A percentile compares a stretch with the other conserved stretches of the same genome.
phyloP scores from a whole-genome alignment of 2,329 filamentous ascomycete species.

The Cercospora sp. region DNA sequence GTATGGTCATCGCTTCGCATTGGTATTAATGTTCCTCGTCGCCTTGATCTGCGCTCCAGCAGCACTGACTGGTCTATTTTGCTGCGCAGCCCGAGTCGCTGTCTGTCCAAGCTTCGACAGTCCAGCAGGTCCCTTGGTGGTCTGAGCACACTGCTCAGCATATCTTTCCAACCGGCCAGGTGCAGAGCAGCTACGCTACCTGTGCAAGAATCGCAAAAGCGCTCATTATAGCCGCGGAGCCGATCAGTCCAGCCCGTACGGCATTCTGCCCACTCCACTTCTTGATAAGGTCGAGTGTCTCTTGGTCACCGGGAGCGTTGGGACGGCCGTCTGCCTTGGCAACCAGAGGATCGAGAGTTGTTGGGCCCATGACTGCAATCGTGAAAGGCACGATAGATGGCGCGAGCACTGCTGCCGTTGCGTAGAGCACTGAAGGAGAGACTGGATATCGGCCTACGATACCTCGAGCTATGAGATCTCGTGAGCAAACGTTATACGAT shows the following conservation, averaged over 20 bases:
- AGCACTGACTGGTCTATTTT: conserved; percentile 1
- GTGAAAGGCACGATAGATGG: conserved; percentile 34
- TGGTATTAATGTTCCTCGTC: not conserved
- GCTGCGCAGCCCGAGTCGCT: not conserved
- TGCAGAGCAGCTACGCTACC: conserved; percentile 10
- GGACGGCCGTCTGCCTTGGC: conserved; percentile 22
- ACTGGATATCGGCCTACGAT: conserved; percentile 17
- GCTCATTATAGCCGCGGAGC: conserved; percentile 23
- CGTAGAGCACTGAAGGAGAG: conserved; percentile 27
- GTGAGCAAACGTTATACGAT: conserved; percentile 1
- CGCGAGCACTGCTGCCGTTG: conserved; percentile 26
- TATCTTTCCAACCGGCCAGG: not conserved
- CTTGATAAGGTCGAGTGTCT: conserved; percentile 27
- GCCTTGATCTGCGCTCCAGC: conserved; percentile 7
- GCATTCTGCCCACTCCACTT: conserved; percentile 32
- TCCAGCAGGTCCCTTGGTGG: not conserved
- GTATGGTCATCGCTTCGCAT: not conserved
- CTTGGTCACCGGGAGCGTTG: conserved; percentile 25
- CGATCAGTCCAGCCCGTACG: conserved; percentile 22
- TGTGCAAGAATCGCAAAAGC: conserved; percentile 23
- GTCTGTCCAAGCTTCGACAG: conserved; percentile 6
- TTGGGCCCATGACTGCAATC: conserved; percentile 27
- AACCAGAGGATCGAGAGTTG: conserved; percentile 19
- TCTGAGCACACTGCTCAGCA: conserved; percentile 7
- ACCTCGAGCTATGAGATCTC: conserved; percentile 11